Conservation (phyloP, 106 monocot genomes). For the Dioscorea alata region DNA sequence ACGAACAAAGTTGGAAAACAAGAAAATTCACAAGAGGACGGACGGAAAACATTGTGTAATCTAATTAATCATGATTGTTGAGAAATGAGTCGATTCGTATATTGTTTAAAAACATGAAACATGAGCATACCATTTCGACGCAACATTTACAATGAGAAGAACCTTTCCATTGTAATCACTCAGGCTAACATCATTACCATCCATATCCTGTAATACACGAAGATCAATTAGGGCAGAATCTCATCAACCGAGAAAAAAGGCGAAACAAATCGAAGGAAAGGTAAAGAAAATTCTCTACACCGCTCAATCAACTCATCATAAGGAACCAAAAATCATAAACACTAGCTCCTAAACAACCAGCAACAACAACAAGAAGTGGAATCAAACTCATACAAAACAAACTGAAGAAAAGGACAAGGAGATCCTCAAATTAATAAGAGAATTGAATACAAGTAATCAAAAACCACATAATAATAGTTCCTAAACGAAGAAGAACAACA, state of each 20-base stretch:
- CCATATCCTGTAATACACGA: slow-evolving; percentile 31
- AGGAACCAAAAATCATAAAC: neutral
- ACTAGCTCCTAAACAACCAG: neutral
- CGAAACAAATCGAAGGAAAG: neutral
- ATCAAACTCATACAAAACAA: neutral
- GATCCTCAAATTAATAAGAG: neutral
- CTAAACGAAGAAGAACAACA: neutral
- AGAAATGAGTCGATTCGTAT: too few relatives aligned
- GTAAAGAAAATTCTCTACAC: neutral
- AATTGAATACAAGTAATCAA: neutral
- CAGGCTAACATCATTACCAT: slow-evolving; percentile 39
- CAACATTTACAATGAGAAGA: slow-evolving; percentile 67
- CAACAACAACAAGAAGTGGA: neutral
- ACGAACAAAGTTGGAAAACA: too few relatives aligned
- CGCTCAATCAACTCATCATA: neutral
- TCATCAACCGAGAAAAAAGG: neutral
- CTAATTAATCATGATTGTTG: too few relatives aligned
- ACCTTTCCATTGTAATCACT: slow-evolving; percentile 47
- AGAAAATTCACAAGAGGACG: too few relatives aligned
- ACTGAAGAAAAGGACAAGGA: neutral
- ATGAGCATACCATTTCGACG: slow-evolving; percentile 45
- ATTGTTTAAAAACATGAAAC: neutral
- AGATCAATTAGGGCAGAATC: neutral
- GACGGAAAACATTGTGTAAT: too few relatives aligned
- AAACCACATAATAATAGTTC: neutral